Base-by-base conservation (phyloP, 768 basidiomycete genomes). In the Lentinula aciculospora region DNA sequence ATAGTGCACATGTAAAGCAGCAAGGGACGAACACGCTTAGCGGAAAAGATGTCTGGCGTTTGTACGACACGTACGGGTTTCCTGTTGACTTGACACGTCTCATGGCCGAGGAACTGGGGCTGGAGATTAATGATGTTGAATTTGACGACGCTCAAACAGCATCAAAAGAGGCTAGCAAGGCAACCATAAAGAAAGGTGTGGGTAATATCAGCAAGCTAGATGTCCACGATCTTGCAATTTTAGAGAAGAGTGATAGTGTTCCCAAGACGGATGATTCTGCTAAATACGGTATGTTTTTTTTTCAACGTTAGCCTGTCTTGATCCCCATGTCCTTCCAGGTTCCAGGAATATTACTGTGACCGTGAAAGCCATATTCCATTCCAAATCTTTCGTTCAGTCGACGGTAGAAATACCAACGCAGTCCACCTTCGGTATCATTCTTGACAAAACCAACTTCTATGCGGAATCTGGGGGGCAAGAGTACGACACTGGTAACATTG, bases 11-110 rank as follows among this genome's bases (percentile, higher is more conserved):
- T 31, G 85, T 95, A 8, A 78, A 78, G 62, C 80, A 85, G 54
- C 74, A 79, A 48, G 86, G 85, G 7, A 65, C 72, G 4, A 86
- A 75, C 37, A 82, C 85, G 63, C 83, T 99, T 29, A 84, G 76
- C 59, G 97, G 97, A 25, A 89, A 87, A 63, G 96, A 99, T 66
- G 92, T 98, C 34, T 99, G 97, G 97, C 82, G 92, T 27, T 72
- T 99, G 51, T 98, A 98, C 69, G 97, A 99, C 69, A 98, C 97
- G 1, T 99, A 91, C 68, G 97, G 97, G 51, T 99, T 99, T 77
- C 97, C 97, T 0, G 94, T 92, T 40, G 97, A 99, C 68, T 75
- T 99, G 50, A 99, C 97, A 1, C 86, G 89, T 50, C 78, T 99
- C 58, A 98, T 99, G 97, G 97, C 97, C 3, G 92, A 95, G 69